Percentiles rank a stretch among this genome's conserved stretches.
Evolutionary conservation across 148 eudicot genomes (phyloP).

Genomic region (Arbutus unedo): DNA sequence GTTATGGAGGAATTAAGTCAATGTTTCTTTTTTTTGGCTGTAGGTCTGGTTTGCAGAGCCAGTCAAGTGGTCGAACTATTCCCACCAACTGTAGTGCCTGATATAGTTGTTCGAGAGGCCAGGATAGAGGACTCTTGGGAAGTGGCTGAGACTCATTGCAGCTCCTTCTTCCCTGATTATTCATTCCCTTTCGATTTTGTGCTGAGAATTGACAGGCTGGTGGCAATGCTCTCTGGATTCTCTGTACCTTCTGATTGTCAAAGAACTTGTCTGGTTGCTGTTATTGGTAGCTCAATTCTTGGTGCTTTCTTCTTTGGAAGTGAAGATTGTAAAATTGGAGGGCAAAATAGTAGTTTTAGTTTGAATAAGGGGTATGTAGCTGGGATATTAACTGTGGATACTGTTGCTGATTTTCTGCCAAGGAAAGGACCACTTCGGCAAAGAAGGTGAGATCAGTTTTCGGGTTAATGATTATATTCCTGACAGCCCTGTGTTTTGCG

Average conservation of each 20-base stretch:
- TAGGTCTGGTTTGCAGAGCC: conserved; percentile 68
- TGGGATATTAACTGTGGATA: conserved; percentile 93
- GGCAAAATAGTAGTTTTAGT: conserved; percentile 64
- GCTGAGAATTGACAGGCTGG: conserved; percentile 76
- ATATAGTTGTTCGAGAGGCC: conserved; percentile 87
- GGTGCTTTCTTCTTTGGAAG: conserved; percentile 50
- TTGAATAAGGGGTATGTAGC: conserved; percentile 70
- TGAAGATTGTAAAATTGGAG: conserved; percentile 70
- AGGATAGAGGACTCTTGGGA: conserved; percentile 94
- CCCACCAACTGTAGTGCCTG: conserved; percentile 62
- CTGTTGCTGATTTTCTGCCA: conserved; percentile 93
- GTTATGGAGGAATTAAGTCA: neutral
- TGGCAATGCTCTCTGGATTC: conserved; percentile 73
- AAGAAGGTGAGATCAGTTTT: conserved; percentile 57
- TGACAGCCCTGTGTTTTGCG: neutral
- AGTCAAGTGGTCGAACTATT: conserved; percentile 81
- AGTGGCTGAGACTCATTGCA: conserved; percentile 96
- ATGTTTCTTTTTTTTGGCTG: neutral
- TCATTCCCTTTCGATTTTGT: conserved; percentile 83
- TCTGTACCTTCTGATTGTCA: conserved; percentile 77
- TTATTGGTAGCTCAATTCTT: conserved; percentile 46
- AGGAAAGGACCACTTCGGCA: conserved; percentile 84
- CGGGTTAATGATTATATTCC: neutral
- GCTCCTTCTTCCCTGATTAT: conserved; percentile 94
- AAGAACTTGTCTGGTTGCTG: conserved; percentile 91